These are phyloP conservation scores for Chlamydomonas incerta DNA, from an alignment of 139 green algal genomes.

Conservation along the genomic window DNA sequence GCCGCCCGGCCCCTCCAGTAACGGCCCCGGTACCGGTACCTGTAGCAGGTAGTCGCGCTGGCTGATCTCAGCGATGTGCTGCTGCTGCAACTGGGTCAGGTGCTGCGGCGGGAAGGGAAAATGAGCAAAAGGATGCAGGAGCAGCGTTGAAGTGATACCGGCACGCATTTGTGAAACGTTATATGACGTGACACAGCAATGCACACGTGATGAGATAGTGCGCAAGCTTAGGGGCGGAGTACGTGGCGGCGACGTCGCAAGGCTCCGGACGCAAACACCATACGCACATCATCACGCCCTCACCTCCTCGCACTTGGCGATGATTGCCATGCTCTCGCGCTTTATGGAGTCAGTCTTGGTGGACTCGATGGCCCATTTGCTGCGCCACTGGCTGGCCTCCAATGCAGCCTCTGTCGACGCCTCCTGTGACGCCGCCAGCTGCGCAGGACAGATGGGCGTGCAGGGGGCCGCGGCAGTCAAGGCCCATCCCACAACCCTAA, in stretches of 20 bases:
- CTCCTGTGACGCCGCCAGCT: constrained; percentile 48
- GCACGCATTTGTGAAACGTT: no score
- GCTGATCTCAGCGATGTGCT: constrained; percentile 55
- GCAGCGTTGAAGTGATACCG: not conserved
- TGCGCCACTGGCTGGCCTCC: constrained; percentile 43
- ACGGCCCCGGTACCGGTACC: no score
- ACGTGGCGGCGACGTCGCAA: no score
- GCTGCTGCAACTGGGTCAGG: constrained; percentile 51
- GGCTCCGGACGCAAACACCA: no score
- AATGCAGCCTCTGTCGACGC: not conserved
- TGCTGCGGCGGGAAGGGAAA: not conserved
- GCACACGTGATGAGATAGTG: no score
- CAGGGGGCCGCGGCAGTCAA: no score
- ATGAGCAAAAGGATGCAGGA: not conserved
- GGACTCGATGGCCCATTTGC: constrained; percentile 55
- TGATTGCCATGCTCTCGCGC: constrained; percentile 51
- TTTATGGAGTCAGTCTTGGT: constrained; percentile 63
- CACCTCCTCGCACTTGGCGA: constrained; percentile 60
- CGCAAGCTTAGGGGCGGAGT: no score
- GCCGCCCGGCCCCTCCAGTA: no score
- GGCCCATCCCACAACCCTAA: no score
- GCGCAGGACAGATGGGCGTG: not conserved
- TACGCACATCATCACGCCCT: no score
- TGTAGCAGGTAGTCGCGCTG: constrained; percentile 57
- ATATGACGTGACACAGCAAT: no score